Evolutionary conservation across 345 rosid species (phyloP), one percentile per base, ranked within the genome.

Genomic region (Lumnitzera racemosa): DNA sequence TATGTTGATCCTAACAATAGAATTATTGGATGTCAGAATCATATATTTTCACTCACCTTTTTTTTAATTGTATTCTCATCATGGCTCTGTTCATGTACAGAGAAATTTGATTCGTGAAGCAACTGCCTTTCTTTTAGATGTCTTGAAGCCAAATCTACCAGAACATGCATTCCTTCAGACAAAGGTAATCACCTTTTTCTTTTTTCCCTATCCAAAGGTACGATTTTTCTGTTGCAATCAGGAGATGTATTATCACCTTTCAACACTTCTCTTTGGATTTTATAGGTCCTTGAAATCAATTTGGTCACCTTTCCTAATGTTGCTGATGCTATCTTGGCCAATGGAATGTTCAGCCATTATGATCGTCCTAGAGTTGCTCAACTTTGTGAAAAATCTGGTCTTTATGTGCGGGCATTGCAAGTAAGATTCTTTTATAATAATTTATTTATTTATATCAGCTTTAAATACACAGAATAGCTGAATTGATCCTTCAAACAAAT

Each of bases 351-450:
- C 74, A 86, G 91, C 65, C 96, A 95, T 80, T 90, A 95, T 73
- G 99, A 95, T 70, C 88, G 95, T 59, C 97, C 97, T 62, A 90
- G 99, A 48, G 72, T 95, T 73, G 99, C 86, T 13, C 99, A 95
- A 73, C 92, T 95, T 64, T 95, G 99, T 84, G 99, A 90, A 76
- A 95, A 95, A 76, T 97, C 99, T 73, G 96, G 99, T 65, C 92
- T 95, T 60, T 95, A 74, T 67, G 83, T 94, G 47, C 85, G 91
- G 62, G 95, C 99, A 56, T 65, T 94, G 76, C 96, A 90, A 79
- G 99, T 94, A 77, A 76, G 46, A 36, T n/a, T 24, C 51, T 41
- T 49, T 62, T 69, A 41, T 7, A 25, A 51, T 47, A 63, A 53
- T 23, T 25, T 55, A 47, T 49, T 27, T 24, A 29, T 65, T 41